These are phyloP conservation scores for Chalciporus pseudorubinellus DNA, from an alignment of 768 basidiomycete genomes.

Conservation along the genomic window DNA sequence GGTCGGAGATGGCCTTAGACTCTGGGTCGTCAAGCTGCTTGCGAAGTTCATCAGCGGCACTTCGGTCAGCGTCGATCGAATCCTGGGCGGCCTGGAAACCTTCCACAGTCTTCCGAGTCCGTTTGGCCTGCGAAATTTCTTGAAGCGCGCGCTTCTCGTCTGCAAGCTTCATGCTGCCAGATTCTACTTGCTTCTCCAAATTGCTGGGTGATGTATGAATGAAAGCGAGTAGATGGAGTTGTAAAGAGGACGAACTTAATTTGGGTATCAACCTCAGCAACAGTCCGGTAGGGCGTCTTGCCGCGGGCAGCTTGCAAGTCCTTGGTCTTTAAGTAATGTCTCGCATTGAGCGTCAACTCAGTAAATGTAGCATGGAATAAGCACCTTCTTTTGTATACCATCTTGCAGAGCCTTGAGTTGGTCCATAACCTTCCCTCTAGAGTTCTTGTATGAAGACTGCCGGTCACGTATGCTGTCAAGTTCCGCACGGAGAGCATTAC, in stretches of 20 bases:
- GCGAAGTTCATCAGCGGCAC: constrained; percentile 71
- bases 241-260: constrained; percentile 59
- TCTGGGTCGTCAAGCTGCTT: constrained; percentile 91
- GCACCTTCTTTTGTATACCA: constrained; percentile 75
- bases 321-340: constrained; percentile 57
- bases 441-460: constrained; percentile 74
- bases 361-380: background rate
- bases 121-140: constrained; percentile 76
- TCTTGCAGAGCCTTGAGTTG: constrained; percentile 82
- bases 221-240: constrained; percentile 3
- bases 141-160: constrained; percentile 95
- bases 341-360: constrained; percentile 1
- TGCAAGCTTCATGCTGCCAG: constrained; percentile 85
- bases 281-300: constrained; percentile 77
- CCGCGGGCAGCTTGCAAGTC: constrained; percentile 79
- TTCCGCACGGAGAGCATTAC: constrained; percentile 72
- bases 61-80: constrained; percentile 76
- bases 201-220: constrained; percentile 43
- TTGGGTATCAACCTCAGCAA: constrained; percentile 82
- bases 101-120: constrained; percentile 74
- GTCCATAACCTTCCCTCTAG: constrained; percentile 68
- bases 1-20: constrained; percentile 72
- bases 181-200: constrained; percentile 88
- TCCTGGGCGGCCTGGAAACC: constrained; percentile 77
- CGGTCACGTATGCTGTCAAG: constrained; percentile 74